Evolutionary conservation across 192 early-diverging fungal genomes (phyloP).

Genomic region (Entomortierella lignicola): DNA sequence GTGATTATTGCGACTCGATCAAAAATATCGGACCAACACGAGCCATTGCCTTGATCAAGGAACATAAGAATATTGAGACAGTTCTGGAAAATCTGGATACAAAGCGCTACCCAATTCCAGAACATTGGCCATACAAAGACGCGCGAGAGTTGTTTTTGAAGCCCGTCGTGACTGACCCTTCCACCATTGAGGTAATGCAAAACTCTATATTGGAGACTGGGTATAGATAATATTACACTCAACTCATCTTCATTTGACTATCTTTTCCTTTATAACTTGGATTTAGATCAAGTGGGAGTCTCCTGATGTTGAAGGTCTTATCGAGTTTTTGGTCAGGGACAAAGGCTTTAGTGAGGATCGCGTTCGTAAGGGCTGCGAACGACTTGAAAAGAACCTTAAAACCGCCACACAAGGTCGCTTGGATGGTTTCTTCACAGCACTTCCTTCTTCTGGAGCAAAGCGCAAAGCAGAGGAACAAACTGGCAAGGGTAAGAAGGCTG

Average conservation of each 20-base stretch:
- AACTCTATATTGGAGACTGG: no score
- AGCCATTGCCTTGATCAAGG: slow-evolving; percentile 85
- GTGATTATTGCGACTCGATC: slow-evolving; percentile 97
- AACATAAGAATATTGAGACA: slow-evolving; percentile 85
- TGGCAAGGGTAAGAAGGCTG: slow-evolving; percentile 25
- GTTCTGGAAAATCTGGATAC: slow-evolving; percentile 77
- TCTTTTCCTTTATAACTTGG: neutral
- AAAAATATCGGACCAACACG: slow-evolving; percentile 91
- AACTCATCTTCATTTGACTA: neutral
- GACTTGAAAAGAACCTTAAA: slow-evolving; percentile 80
- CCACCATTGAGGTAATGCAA: slow-evolving; percentile 71
- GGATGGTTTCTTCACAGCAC: slow-evolving; percentile 88
- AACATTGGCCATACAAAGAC: slow-evolving; percentile 89
- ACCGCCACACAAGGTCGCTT: slow-evolving; percentile 91
- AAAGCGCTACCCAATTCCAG: slow-evolving; percentile 87
- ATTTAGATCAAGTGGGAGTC: slow-evolving; percentile 75
- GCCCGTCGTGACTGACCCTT: slow-evolving; percentile 82
- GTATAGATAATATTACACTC: no score
- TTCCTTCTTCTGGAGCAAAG: slow-evolving; percentile 48
- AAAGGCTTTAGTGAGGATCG: slow-evolving; percentile 97
- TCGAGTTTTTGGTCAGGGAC: slow-evolving; percentile 91
- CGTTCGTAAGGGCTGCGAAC: slow-evolving; percentile 82
- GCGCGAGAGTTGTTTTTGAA: slow-evolving; percentile 89
- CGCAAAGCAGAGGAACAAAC: slow-evolving; percentile 54
- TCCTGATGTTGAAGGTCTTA: slow-evolving; percentile 84